Conservation (phyloP, 2,329 filamentous ascomycete species). For the Cryoendolithus antarcticus region DNA sequence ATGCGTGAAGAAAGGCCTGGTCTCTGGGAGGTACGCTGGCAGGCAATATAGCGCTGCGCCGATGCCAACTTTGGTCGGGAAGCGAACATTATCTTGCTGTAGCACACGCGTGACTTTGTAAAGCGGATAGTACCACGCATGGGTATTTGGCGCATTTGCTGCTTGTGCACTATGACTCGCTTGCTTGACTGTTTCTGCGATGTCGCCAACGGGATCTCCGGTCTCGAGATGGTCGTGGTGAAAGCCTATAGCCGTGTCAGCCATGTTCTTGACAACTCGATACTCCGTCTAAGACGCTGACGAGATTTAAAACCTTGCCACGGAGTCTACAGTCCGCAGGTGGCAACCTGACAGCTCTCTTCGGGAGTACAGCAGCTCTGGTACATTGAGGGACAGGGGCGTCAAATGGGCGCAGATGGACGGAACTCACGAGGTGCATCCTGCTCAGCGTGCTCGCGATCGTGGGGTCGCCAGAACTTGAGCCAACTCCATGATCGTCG, state of each 20-base stretch:
- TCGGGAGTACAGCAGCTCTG: no score
- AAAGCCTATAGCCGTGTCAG: no score
- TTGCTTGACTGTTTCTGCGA: constrained; percentile 18
- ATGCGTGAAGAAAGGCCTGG: constrained; percentile 66
- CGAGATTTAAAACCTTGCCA: no score
- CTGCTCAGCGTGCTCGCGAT: constrained; percentile 1
- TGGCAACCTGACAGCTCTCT: no score
- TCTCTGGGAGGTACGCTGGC: constrained; percentile 70
- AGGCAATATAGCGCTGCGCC: constrained; percentile 82
- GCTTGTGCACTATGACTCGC: constrained; percentile 4
- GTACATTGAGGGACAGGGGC: no score
- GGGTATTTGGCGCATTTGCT: no score
- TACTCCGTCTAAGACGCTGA: no score
- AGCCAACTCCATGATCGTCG: constrained; percentile 75
- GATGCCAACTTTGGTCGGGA: constrained; percentile 85
- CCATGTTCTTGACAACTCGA: no score
- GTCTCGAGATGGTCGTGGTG: no score
- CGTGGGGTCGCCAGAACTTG: constrained; percentile 52
- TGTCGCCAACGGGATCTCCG: constrained; percentile 7
- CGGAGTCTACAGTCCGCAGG: no score
- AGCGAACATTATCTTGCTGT: constrained; percentile 55
- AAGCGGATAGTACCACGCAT: constrained; percentile 31
- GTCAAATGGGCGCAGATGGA: no score
- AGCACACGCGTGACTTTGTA: constrained; percentile 46
- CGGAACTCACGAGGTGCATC: no score